A percentile compares a stretch with the other conserved stretches of the same genome.
These are phyloP conservation scores for Aureobasidium sp. DNA, from an alignment of 2,329 filamentous ascomycete species.

Conservation along the genomic window DNA sequence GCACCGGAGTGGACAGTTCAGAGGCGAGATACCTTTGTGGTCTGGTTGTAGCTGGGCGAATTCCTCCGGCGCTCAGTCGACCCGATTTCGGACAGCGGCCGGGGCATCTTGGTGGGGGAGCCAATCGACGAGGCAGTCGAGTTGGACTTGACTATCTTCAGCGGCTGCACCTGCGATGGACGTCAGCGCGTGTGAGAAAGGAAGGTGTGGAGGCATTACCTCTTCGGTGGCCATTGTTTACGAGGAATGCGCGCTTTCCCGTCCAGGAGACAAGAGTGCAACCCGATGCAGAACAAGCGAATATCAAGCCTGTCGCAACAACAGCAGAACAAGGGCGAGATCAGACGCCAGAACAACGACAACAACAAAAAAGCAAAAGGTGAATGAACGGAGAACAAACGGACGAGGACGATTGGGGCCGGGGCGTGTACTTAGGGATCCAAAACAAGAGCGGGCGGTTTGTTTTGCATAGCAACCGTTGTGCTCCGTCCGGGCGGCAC, in stretches of 20 bases:
- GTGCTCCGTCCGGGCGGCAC: no score
- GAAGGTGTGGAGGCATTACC: slow-evolving; percentile 25
- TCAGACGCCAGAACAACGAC: no score
- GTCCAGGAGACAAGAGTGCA: not conserved
- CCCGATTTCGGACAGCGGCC: slow-evolving; percentile 82
- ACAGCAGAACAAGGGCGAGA: not conserved
- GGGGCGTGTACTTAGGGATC: no score
- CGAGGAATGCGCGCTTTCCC: slow-evolving; percentile 29
- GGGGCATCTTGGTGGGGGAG: slow-evolving; percentile 62
- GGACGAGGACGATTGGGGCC: no score
- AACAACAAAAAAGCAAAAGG: no score
- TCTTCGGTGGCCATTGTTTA: slow-evolving; percentile 36
- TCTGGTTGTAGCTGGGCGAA: slow-evolving; percentile 82
- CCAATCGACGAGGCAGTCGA: slow-evolving; percentile 24
- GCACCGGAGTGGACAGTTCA: not conserved
- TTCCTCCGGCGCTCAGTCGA: slow-evolving; percentile 81
- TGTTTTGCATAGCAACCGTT: no score
- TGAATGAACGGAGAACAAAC: no score
- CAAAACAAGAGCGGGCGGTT: no score
- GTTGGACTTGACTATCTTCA: slow-evolving; percentile 65
- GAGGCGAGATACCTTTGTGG: slow-evolving; percentile 53
- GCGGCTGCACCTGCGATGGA: slow-evolving; percentile 59
- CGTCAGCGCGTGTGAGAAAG: slow-evolving; percentile 12
- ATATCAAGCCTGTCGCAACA: no score
- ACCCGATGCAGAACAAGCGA: not conserved